phyloP scores from a whole-genome alignment of 768 basidiomycete genomes.

The Leccinum sublutescens region DNA sequence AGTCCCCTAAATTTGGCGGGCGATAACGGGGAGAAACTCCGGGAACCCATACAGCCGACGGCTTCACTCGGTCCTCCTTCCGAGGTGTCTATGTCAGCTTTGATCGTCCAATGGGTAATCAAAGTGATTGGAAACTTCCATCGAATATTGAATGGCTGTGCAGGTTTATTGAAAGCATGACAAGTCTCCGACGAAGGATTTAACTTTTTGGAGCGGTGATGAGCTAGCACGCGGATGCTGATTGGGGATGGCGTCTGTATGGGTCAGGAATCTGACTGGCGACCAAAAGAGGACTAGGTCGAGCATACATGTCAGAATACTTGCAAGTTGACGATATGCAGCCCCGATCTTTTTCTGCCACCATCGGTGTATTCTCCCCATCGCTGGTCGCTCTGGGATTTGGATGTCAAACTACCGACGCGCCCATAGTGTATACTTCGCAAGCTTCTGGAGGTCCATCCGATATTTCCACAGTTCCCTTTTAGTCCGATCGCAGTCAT shows the following conservation, averaged over 20 bases:
- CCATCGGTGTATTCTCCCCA: background rate
- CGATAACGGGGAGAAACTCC: background rate
- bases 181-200: background rate
- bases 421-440: constrained; percentile 10
- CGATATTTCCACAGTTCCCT: constrained; percentile 26
- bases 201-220: background rate
- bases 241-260: background rate
- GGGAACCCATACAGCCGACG: background rate
- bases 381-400: background rate
- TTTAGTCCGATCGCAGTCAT: constrained; percentile 26
- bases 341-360: background rate
- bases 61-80: background rate
- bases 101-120: background rate
- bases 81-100: background rate
- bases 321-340: background rate
- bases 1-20: background rate
- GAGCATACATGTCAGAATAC: background rate
- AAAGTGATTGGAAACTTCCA: background rate
- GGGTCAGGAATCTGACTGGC: background rate
- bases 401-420: background rate
- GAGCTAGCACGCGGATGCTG: no score
- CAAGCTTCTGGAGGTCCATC: constrained; percentile 16
- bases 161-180: background rate
- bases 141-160: background rate
- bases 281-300: no score